phyloP scores from a whole-genome alignment of 768 basidiomycete genomes.

The Filobasidium floriforme region DNA sequence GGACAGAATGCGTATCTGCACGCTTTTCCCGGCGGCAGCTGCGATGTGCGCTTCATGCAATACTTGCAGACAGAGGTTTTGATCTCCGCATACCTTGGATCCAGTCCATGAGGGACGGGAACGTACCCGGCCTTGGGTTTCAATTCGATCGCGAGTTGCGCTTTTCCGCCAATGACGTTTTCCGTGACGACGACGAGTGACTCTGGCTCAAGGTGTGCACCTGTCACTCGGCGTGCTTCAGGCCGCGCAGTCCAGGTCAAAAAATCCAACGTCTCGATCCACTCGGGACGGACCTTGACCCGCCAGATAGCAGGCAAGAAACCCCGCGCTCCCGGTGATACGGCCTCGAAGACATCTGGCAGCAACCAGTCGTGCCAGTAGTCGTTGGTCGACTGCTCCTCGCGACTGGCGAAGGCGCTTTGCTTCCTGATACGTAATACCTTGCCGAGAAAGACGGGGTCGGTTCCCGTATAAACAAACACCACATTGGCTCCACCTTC shows the following conservation, averaged over 20 bases:
- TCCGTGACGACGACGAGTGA: neutral
- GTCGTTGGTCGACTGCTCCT: neutral
- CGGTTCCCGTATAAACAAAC: neutral
- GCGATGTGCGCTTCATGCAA: conserved; percentile 1
- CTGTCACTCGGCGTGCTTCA: too few species aligned
- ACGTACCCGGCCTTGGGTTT: conserved; percentile 1
- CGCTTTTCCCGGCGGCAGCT: neutral
- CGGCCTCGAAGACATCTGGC: neutral
- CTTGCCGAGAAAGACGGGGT: neutral
- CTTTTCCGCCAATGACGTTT: neutral
- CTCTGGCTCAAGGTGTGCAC: neutral
- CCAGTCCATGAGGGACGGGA: neutral
- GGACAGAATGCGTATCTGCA: neutral
- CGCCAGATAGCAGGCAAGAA: neutral
- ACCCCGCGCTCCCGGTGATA: neutral
- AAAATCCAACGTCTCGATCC: neutral
- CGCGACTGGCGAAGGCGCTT: neutral
- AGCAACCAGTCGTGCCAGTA: neutral
- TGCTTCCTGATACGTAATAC: neutral
- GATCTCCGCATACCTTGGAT: neutral
- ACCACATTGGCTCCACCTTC: conserved; percentile 3
- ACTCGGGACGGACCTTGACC: neutral
- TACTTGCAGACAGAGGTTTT: neutral
- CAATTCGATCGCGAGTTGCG: neutral
- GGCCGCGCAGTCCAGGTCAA: neutral